Evolutionary conservation across 345 rosid genomes (phyloP).

Genomic region (Syzygium jambos): DNA sequence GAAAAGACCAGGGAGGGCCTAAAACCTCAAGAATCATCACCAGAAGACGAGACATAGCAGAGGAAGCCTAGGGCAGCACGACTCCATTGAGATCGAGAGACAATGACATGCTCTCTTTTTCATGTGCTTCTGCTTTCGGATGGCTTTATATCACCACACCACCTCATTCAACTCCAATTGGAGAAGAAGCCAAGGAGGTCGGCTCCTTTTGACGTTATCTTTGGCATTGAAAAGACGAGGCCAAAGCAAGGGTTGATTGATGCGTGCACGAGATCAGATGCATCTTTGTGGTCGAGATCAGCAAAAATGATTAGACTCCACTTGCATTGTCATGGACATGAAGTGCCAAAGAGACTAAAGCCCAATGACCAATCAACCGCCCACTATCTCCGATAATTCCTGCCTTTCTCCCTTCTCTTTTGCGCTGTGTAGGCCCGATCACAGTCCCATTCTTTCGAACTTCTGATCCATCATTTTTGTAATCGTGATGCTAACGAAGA

Average conservation of each 20-base stretch:
- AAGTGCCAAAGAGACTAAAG: neutral
- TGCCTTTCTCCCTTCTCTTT: neutral
- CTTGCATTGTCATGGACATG: neutral
- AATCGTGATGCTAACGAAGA: neutral
- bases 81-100: neutral
- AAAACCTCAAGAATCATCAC: neutral
- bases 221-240: neutral
- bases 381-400: neutral
- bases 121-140: neutral
- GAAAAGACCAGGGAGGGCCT: neutral
- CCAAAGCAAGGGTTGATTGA: neutral
- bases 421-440: neutral
- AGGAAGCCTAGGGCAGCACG: neutral
- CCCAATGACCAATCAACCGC: neutral
- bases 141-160: neutral
- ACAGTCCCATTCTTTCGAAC: neutral
- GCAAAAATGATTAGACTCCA: neutral
- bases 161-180: neutral
- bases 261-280: neutral
- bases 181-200: neutral
- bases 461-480: neutral
- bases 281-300: neutral
- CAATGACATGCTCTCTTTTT: neutral
- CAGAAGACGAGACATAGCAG: neutral
- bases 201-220: neutral